Evolutionary conservation across 2,329 filamentous ascomycete species (phyloP).

Genomic region (Parafenestella ontariensis): DNA sequence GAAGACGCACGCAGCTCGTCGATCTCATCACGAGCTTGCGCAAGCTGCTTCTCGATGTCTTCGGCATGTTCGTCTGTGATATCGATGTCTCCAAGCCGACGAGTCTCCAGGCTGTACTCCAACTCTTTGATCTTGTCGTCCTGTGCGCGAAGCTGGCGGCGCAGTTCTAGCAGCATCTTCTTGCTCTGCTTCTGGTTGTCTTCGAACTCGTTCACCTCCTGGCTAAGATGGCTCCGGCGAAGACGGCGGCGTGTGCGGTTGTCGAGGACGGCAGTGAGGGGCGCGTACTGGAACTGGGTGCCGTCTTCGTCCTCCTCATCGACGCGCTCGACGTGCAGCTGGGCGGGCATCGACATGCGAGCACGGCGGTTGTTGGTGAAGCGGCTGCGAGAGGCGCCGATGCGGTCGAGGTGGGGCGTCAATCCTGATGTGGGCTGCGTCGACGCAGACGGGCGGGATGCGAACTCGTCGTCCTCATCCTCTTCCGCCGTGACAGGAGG

Average conservation of each 20-base stretch:
- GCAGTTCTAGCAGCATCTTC: constrained; percentile 48
- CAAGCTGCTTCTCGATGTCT: constrained; percentile 43
- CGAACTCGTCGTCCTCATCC: constrained; percentile 28
- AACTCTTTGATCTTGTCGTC: constrained; percentile 48
- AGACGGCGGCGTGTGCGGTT: constrained; percentile 47
- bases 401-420: constrained; percentile 42
- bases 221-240: constrained; percentile 50
- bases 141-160: constrained; percentile 45
- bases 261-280: constrained; percentile 43
- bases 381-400: constrained; percentile 33
- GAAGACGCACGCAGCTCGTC: constrained; percentile 43
- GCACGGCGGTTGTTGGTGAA: constrained; percentile 35
- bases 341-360: constrained; percentile 48
- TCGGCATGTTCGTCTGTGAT: constrained; percentile 45
- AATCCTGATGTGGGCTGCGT: constrained; percentile 40
- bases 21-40: constrained; percentile 45
- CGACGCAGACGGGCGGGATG: constrained; percentile 24
- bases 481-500: constrained; percentile 29
- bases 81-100: constrained; percentile 49
- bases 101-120: constrained; percentile 45
- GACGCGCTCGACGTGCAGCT: constrained; percentile 34
- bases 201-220: constrained; percentile 50
- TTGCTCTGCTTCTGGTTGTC: constrained; percentile 47
- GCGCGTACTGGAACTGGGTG: constrained; percentile 43
- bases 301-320: constrained; percentile 30